Base-by-base conservation (phyloP, 257 asterid species). In the Solanum raphanifolium region DNA sequence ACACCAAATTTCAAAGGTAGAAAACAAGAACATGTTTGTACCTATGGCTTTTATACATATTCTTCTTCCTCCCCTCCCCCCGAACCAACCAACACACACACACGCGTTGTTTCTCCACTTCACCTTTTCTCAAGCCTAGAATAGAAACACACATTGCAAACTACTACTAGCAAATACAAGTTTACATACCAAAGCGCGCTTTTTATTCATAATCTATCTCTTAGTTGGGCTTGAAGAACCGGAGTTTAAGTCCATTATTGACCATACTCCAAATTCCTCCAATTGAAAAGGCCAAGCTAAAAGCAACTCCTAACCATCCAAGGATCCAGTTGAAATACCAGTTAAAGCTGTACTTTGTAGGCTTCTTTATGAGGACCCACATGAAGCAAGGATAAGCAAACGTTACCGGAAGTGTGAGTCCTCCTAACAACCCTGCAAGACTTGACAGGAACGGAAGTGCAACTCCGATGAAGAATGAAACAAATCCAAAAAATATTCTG, bases 191-290 rank as follows among this genome's bases (percentile, higher is more conserved):
- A 12, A 23, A 23, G 62, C 36, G 72, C 72, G n/a, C 32, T 39
- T 55, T 18, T 32, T 48, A 83, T 27, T 21, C 52, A 79, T 48
- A 23, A 48, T 52, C 62, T 18, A 52, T 81, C 41, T 81, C 10
- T 91, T 58, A 93, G 89, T 60, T 92, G 7, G 99, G 99, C 91
- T 97, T 97, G 88, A 97, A 97, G 88, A 97, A 97, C 76, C 94
- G 96, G 27, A 97, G 93, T 92, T 97, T 97, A 35, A 96, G 91
- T 16, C 99, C 99, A 89, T 86, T 97, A 92, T 88, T 94, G 13
- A 96, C 99, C 92, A 97, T 94, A 89, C 99, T 97, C 99, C 99
- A 96, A 89, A 96, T 94, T 3, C 99, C 99, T 21, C 99, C 99
- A 60, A 97, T 93, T 13, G 99, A 93, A 89, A 97, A 94, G 12